Base-by-base conservation (phyloP, 306 rosid species). In the Benincasa hispida region DNA sequence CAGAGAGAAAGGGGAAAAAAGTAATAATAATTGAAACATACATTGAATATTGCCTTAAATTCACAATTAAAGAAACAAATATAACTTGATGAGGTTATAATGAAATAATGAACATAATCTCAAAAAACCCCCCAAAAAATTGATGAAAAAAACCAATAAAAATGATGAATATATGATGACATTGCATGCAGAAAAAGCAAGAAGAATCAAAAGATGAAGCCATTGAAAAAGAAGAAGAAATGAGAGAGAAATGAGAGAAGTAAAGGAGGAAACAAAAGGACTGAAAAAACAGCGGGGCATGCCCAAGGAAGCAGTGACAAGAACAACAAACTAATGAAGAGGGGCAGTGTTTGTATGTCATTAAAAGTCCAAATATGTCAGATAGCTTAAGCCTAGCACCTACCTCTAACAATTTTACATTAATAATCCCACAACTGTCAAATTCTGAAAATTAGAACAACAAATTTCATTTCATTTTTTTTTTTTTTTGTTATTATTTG, bases 231-330 rank as follows among this genome's bases (percentile, higher is more conserved):
- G 51, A 45, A 13, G 51, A 45, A 45, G 51, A 45, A 65, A 1
- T 19, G 19, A 39, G 51, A 21, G 51, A 67, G 50, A 67, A 5
- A 35, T 32, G 27, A 19, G 50, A 35, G 50, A 37, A 10, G 5
- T 12, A 4, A 15, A 51, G 8, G 82, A 79, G 85, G 85, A 22
- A 48, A 70, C n/a, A n/a, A 73, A 78, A 17, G 74, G 54, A 39
- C 35, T 68, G 74, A 47, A 45, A 45, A 45, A 41, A 41, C 37
- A 65, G 76, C 75, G 13, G 41, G 59, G 84, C 77, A 80, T 81
- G 81, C 81, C 81, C 76, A 81, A 75, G 78, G 77, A 84, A 82
- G 84, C 82, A 79, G 85, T 76, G 85, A 86, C 87, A 77, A 81
- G 81, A 86, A 69, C 84, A 80, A 80, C 83, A 84, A 79, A 85